Conservation (phyloP, 2,329 filamentous ascomycete species). For the Sphaerulina musiva region DNA sequence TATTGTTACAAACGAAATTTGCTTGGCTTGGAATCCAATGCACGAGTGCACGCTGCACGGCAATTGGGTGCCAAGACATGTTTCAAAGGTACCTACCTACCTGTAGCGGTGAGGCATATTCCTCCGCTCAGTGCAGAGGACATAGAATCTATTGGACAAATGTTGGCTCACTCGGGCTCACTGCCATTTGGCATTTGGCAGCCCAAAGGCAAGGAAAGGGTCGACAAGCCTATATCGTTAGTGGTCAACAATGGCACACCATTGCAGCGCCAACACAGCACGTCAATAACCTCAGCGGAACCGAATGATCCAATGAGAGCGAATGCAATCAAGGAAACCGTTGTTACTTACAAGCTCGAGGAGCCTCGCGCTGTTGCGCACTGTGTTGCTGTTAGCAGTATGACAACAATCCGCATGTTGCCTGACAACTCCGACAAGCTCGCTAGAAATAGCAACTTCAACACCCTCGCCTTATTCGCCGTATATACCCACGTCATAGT, state of each 20-base stretch:
- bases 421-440: neutral
- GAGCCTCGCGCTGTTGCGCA: constrained; percentile 1
- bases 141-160: neutral
- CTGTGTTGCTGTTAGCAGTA: neutral
- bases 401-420: neutral
- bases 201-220: neutral
- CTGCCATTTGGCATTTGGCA: neutral
- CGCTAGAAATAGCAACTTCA: neutral
- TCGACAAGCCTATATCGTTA: neutral
- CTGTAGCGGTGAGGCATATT: no score
- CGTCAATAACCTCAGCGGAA: neutral
- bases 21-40: neutral
- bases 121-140: no score
- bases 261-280: neutral
- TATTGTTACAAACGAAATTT: neutral
- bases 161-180: neutral
- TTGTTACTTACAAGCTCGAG: neutral
- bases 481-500: neutral
- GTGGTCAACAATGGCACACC: neutral
- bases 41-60: no score
- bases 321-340: neutral
- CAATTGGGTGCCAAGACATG: no score
- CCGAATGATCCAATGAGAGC: neutral
- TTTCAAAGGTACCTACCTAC: no score
- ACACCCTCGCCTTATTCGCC: neutral